A percentile compares a stretch with the other conserved stretches of the same genome.
These are phyloP conservation scores for Candida dubliniensis DNA, from an alignment of 1,139 yeast species.

Conservation along the genomic window DNA sequence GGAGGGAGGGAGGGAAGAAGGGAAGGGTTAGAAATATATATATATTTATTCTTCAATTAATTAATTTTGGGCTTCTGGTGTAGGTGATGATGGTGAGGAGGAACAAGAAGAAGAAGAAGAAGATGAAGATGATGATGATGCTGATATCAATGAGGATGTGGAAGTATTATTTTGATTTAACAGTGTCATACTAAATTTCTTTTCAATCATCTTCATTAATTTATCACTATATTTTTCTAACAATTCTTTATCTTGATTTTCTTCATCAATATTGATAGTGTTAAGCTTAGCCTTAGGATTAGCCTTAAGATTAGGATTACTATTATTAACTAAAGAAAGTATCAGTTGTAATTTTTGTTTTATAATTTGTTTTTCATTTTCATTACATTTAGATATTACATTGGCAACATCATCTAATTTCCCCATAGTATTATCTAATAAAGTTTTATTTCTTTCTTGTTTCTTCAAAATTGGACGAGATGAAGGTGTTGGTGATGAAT, in stretches of 20 bases:
- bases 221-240: slow-evolving; percentile 36
- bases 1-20: background rate
- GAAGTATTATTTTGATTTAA: background rate
- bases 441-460: slow-evolving; percentile 4
- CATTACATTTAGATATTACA: slow-evolving; percentile 7
- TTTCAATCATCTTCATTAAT: slow-evolving; percentile 25
- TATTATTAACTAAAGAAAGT: slow-evolving; percentile 8
- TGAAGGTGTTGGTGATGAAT: slow-evolving; percentile 5
- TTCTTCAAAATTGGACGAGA: slow-evolving; percentile 2
- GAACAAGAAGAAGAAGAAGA: no score
- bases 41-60: slow-evolving; percentile 2
- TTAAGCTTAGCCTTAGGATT: background rate
- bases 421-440: slow-evolving; percentile 5
- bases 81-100: background rate
- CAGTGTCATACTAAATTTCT: slow-evolving; percentile 16
- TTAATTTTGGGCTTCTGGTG: background rate
- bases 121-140: no score
- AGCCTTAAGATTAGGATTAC: background rate
- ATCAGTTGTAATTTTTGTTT: slow-evolving; percentile 14
- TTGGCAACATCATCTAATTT: slow-evolving; percentile 10
- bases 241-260: slow-evolving; percentile 11
- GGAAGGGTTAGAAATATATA: no score
- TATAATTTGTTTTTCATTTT: slow-evolving; percentile 14
- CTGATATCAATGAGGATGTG: no score
- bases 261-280: slow-evolving; percentile 3